Evolutionary conservation across 257 asterid genomes (phyloP).

Genomic region (Nicotiana paniculata): DNA sequence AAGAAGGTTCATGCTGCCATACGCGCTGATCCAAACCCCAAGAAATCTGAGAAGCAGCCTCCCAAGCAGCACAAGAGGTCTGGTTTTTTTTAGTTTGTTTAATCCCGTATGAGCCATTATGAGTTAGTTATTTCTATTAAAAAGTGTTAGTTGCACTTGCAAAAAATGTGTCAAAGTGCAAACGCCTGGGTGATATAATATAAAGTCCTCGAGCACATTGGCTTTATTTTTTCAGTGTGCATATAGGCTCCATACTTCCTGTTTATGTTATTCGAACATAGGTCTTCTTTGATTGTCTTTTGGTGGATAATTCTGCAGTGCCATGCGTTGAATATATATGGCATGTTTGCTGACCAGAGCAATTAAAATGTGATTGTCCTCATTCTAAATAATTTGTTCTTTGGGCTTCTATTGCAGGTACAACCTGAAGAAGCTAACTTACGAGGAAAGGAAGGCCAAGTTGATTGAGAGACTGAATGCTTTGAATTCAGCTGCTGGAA

Average conservation of each 20-base stretch:
- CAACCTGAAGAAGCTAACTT: conserved; percentile 69
- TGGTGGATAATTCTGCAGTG: neutral
- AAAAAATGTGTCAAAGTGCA: neutral
- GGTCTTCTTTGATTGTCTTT: neutral
- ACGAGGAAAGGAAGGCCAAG: conserved; percentile 58
- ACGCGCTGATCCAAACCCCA: conserved; percentile 51
- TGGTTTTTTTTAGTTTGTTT: neutral
- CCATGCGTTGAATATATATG: too few relatives aligned
- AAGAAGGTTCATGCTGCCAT: conserved; percentile 76
- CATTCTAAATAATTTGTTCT: neutral
- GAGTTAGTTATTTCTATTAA: neutral
- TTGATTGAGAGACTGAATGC: conserved; percentile 69
- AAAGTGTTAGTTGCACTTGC: neutral
- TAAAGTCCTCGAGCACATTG: neutral
- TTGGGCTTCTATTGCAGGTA: conserved; percentile 29
- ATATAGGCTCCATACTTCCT: neutral
- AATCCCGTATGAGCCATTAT: neutral
- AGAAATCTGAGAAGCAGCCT: conserved; percentile 50
- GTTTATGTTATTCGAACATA: neutral
- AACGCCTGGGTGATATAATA: neutral
- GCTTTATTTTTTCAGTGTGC: neutral
- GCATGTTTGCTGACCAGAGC: too few relatives aligned
- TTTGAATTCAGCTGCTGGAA: conserved; percentile 52
- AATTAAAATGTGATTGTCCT: neutral
- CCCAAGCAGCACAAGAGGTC: conserved; percentile 71